A percentile compares a stretch with the other conserved stretches of the same genome.
Conservation (phyloP, 495 filamentous ascomycete genomes). For the Penicillium chermesinum region DNA sequence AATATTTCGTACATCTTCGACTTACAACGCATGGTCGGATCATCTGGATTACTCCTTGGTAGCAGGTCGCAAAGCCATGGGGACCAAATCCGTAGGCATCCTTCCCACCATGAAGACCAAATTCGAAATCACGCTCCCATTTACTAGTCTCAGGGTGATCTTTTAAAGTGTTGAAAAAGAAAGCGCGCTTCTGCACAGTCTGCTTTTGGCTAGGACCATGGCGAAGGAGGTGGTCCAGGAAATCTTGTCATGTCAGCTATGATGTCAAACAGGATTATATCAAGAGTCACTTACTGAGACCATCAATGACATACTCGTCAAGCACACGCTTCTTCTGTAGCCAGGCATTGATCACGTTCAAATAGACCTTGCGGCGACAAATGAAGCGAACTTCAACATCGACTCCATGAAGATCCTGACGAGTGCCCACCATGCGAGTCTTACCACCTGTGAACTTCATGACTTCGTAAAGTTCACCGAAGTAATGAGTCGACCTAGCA, state of each 20-base stretch:
- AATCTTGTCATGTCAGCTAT: constrained; percentile 44
- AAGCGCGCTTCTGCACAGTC: constrained; percentile 67
- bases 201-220: constrained; percentile 62
- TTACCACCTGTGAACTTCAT: constrained; percentile 1
- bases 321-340: constrained; percentile 53
- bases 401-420: constrained; percentile 26
- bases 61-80: constrained; percentile 57
- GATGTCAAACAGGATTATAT: not conserved
- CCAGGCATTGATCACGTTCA: constrained; percentile 60
- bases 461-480: not conserved
- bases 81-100: constrained; percentile 12
- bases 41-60: constrained; percentile 81
- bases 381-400: constrained; percentile 49
- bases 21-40: constrained; percentile 62
- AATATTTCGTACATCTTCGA: not conserved
- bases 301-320: constrained; percentile 63
- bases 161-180: constrained; percentile 51
- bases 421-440: not conserved
- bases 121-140: constrained; percentile 7
- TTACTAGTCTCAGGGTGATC: constrained; percentile 38
- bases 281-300: constrained; percentile 55
- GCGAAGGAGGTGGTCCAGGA: constrained; percentile 84
- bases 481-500: constrained; percentile 32
- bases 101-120: not conserved
- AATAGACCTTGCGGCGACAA: constrained; percentile 54